Evolutionary conservation across 176 grass and related monocot species (phyloP).

Genomic region (Bothriochloa decipiens): DNA sequence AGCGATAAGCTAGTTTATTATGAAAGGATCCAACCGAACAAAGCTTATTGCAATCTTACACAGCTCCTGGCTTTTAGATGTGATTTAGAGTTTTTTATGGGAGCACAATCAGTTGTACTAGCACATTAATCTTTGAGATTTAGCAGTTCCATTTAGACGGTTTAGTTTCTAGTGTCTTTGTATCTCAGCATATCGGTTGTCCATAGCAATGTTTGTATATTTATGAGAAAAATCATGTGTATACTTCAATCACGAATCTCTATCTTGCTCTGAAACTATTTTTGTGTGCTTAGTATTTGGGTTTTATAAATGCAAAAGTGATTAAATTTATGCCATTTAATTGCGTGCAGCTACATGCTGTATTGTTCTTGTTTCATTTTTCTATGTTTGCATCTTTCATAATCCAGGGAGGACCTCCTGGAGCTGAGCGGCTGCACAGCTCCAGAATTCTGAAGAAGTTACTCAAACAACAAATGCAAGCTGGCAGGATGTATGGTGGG

Average conservation of each 20-base stretch:
- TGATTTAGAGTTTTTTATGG: background rate
- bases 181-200: constrained; percentile 2
- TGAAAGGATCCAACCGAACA: background rate
- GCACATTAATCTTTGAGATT: background rate
- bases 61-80: background rate
- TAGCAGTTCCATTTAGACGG: background rate
- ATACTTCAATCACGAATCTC: constrained; percentile 30
- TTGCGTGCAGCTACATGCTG: background rate
- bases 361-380: constrained; percentile 12
- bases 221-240: constrained; percentile 13
- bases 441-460: constrained; percentile 76
- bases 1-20: constrained; percentile 22
- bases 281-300: background rate
- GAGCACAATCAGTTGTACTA: background rate
- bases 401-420: constrained; percentile 68
- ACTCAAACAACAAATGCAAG: constrained; percentile 69
- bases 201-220: background rate
- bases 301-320: background rate
- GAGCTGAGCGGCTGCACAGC: constrained; percentile 60
- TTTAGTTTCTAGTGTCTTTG: background rate
- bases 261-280: constrained; percentile 10
- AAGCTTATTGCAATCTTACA: background rate
- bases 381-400: constrained; percentile 25
- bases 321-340: constrained; percentile 22
- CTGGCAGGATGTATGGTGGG: constrained; percentile 76